phyloP scores from a whole-genome alignment of 257 asterid species.

The Solanum pinnatisectum region DNA sequence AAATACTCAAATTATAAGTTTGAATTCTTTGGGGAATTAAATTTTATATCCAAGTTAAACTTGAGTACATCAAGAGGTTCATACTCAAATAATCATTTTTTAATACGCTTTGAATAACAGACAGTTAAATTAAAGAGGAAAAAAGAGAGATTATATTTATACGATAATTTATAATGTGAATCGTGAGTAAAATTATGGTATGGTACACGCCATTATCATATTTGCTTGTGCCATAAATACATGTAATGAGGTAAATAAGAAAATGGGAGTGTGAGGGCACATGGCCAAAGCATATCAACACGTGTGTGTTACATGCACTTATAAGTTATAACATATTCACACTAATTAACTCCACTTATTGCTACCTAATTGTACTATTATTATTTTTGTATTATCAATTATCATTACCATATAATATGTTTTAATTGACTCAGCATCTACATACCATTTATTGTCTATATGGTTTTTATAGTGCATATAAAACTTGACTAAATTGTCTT shows the following conservation, averaged over 20 bases:
- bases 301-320: neutral
- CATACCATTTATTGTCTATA: neutral
- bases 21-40: no score
- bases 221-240: neutral
- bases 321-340: neutral
- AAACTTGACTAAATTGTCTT: neutral
- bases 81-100: neutral
- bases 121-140: neutral
- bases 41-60: no score
- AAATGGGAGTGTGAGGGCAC: neutral
- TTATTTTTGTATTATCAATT: neutral
- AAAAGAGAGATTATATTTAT: no score
- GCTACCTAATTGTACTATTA: neutral
- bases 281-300: slow-evolving; percentile 3
- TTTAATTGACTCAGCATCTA: neutral
- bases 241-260: neutral
- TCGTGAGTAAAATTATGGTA: neutral
- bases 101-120: neutral
- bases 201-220: neutral
- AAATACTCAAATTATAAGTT: no score
- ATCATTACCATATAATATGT: neutral
- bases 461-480: neutral
- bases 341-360: neutral
- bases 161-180: neutral
- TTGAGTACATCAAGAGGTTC: no score